phyloP scores from a whole-genome alignment of 2,329 filamentous ascomycete genomes.

The Sclerotinia nivalis region DNA sequence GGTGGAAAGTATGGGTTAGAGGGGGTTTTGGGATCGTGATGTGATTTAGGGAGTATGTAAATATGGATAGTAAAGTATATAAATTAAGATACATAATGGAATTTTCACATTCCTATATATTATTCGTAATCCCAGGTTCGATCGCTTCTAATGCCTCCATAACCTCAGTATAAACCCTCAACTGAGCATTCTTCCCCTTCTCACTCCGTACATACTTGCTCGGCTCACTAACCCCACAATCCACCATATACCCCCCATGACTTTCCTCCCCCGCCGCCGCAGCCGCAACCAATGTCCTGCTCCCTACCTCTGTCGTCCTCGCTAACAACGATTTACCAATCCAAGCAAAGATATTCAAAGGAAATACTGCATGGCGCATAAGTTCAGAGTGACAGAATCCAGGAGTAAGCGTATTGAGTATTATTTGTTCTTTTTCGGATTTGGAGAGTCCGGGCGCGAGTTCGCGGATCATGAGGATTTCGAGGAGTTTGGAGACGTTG shows the following conservation, averaged over 20 bases:
- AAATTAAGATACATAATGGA: neutral
- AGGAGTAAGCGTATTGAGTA: slow-evolving; percentile 42
- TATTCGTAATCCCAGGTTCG: slow-evolving; percentile 43
- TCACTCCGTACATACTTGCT: slow-evolving; percentile 44
- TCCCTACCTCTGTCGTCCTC: slow-evolving; percentile 42
- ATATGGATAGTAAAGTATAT: neutral
- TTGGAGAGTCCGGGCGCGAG: slow-evolving; percentile 36
- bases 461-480: slow-evolving; percentile 39
- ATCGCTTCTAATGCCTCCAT: slow-evolving; percentile 47
- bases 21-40: neutral
- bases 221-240: slow-evolving; percentile 35
- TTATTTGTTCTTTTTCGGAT: slow-evolving; percentile 36
- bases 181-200: slow-evolving; percentile 44
- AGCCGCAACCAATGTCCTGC: slow-evolving; percentile 41
- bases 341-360: slow-evolving; percentile 32
- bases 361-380: slow-evolving; percentile 37
- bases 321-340: slow-evolving; percentile 37
- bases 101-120: slow-evolving; percentile 22
- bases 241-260: slow-evolving; percentile 39
- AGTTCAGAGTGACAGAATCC: slow-evolving; percentile 43
- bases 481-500: slow-evolving; percentile 43
- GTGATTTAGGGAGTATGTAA: neutral
- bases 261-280: slow-evolving; percentile 37
- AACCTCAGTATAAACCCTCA: slow-evolving; percentile 48
- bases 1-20: slow-evolving; percentile 12